A percentile compares a stretch with the other conserved stretches of the same genome.
Conservation (phyloP, 2,329 filamentous ascomycete species). For the Sclerotinia subarctica region DNA sequence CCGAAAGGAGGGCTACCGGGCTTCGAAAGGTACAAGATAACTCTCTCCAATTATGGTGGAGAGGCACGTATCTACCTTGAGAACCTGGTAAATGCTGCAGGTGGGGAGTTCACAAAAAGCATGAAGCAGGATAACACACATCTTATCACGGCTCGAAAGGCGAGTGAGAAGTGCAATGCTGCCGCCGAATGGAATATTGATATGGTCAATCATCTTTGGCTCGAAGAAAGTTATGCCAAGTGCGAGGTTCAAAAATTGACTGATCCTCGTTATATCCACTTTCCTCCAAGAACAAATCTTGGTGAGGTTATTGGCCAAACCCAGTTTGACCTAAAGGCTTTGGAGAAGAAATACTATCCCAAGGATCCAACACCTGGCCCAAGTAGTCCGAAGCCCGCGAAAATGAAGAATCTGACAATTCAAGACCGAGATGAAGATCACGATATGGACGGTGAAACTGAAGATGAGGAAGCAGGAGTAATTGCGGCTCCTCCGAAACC, state of each 20-base stretch:
- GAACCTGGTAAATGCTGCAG: constrained; percentile 79
- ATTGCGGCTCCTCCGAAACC: constrained; percentile 4
- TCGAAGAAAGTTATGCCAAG: constrained; percentile 94
- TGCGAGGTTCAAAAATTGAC: constrained; percentile 73
- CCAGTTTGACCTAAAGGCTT: constrained; percentile 61
- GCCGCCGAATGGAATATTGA: constrained; percentile 89
- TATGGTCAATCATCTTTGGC: constrained; percentile 92
- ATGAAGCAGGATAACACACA: constrained; percentile 96
- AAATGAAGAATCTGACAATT: constrained; percentile 43
- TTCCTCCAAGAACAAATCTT: constrained; percentile 84
- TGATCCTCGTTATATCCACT: constrained; percentile 75
- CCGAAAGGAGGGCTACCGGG: constrained; percentile 74
- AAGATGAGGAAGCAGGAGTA: constrained; percentile 30
- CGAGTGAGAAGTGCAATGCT: constrained; percentile 89
- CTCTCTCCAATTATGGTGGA: constrained; percentile 92
- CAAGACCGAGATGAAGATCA: constrained; percentile 41
- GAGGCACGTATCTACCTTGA: constrained; percentile 92
- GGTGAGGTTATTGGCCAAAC: constrained; percentile 92
- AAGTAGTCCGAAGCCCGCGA: constrained; percentile 48
- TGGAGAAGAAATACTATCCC: constrained; percentile 64
- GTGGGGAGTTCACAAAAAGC: constrained; percentile 88
- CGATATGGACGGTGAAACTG: constrained; percentile 14
- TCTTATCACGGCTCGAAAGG: constrained; percentile 83
- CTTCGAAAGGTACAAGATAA: constrained; percentile 74
- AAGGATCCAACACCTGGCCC: constrained; percentile 42